phyloP scores from a whole-genome alignment of 2,329 filamentous ascomycete species.

The Scopulariopsis brevicaulis region DNA sequence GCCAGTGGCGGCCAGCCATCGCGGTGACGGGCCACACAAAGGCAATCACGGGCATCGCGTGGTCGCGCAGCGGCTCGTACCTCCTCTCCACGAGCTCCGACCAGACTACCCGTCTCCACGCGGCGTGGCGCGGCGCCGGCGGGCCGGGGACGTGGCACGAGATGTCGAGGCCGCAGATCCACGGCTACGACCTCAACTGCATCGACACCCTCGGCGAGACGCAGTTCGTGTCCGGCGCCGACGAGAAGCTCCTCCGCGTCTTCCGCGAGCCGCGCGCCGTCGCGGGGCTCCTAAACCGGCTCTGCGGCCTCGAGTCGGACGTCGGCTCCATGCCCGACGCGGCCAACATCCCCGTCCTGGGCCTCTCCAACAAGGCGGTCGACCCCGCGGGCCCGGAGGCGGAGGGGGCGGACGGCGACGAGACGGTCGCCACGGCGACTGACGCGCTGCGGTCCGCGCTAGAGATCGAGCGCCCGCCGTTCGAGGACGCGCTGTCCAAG shows the following conservation, averaged over 20 bases:
- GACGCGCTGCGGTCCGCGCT: conserved; percentile 49
- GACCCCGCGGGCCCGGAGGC: conserved; percentile 31
- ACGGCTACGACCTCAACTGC: conserved; percentile 96
- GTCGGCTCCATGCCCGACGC: conserved; percentile 60
- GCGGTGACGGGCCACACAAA: conserved; percentile 77
- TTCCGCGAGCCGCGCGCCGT: conserved; percentile 84
- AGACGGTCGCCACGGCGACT: conserved; percentile 37
- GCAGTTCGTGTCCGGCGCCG: conserved; percentile 86
- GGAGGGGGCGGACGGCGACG: conserved; percentile 36
- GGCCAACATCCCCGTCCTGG: conserved; percentile 88
- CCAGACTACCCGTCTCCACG: conserved; percentile 84
- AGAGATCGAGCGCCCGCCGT: conserved; percentile 61
- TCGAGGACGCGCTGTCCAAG: conserved; percentile 80
- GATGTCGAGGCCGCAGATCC: conserved; percentile 89
- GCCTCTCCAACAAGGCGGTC: conserved; percentile 90
- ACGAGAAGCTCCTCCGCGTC: conserved; percentile 95
- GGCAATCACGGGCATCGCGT: conserved; percentile 70
- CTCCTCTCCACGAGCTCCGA: conserved; percentile 82
- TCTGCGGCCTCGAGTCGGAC: conserved; percentile 36
- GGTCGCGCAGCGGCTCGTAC: conserved; percentile 74
- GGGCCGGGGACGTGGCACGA: conserved; percentile 70
- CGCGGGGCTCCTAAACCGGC: conserved; percentile 56
- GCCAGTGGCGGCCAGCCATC: conserved; percentile 65
- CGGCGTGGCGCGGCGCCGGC: conserved; percentile 53
- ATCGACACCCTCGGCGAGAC: conserved; percentile 62